Evolutionary conservation across 495 filamentous ascomycete genomes (phyloP), one percentile per base, ranked within the genome.

Genomic region (Penicillium odoratum): DNA sequence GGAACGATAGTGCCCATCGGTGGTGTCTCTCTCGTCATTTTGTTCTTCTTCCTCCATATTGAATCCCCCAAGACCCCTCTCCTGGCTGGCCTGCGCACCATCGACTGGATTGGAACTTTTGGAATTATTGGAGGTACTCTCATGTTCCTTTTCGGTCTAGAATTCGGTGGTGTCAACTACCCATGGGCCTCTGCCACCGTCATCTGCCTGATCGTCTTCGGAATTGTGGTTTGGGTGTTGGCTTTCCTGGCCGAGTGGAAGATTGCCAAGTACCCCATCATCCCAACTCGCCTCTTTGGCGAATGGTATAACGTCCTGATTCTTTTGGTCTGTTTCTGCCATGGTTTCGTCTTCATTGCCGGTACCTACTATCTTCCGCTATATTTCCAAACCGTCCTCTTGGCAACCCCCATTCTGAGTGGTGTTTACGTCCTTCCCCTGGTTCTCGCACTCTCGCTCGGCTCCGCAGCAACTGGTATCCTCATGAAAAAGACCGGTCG

Each of bases 361-460:
- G 84, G 82, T 31, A 79, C 83, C 56, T 92, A 91, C 77, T 92
- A 85, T 65, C 79, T 93, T 13, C 90, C 90, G 0, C 78, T 93
- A 40, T 92, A 91, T 73, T 89, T 89, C 72, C 88, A 91, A 69
- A 81, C 85, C 36, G 88, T 91, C 11, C 82, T 92, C 7, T 85
- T 88, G 3, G 84, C 85, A 10, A 75, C 80, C 11, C 89, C 92
- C 0, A 82, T 96, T 56, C 68, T 89, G 6, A 89, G 85, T 31
- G 92, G 92, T 31, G 86, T 95, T 42, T 92, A 92, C 67, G 75
- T 92, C 18, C 80, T 96, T 9, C 88, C 92, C 4, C 86, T 86
- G 60, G 88, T 86, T 15, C 64, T 95, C 50, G 77, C 84, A 1
- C 80, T 95, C 13, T 89, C 89, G 21, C 38, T 90, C 60, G 64